Evolutionary conservation across 768 basidiomycete species (phyloP), one percentile per base, ranked within the genome.

Genomic region (Pulveroboletus sp.): DNA sequence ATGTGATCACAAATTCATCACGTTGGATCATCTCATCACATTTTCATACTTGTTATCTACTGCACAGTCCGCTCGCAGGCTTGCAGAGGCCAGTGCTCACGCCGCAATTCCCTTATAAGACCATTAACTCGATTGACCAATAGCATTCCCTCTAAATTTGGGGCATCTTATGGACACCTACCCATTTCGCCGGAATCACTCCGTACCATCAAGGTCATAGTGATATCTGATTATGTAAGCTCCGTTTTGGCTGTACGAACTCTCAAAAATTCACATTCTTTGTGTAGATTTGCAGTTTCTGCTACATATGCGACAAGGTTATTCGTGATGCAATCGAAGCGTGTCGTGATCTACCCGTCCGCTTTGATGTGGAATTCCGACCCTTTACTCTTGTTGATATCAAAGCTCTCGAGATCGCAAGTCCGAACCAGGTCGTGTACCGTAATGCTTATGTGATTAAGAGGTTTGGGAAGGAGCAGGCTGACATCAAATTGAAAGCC

Each of bases 251-350:
- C 11, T n/a, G 6, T 30, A 7, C 12, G 12, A 6, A 12, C 12
- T 5, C 40, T 6, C 22, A 2, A 7, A 7, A 7, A 30, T 29
- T 27, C 6, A 13, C 8, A 32, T 32, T 20, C 16, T 19, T 17
- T n/a, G 1, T 2, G 5, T 51, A 68, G 69, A 45, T 65, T 40
- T 71, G 70, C 27, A 50, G 45, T 23, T 71, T 70, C 57, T 73
- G 72, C 54, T 73, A 70, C 53, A 53, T 73, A 34, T 64, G 67
- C 34, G 62, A 66, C 45, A 71, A 67, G 44, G 50, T 65, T 26
- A 50, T 73, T 23, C 55, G 50, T 20, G 59, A 61, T 27, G 72
- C 72, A 16, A 64, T 73, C 35, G 57, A 63, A 36, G 62, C 62
- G 17, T 68, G 68, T 36, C 43, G 43, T 7, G 53, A 61, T 49